These are phyloP conservation scores for Phytophthora vignae DNA, from an alignment of 352 stramenopile genomes.

Conservation along the genomic window DNA sequence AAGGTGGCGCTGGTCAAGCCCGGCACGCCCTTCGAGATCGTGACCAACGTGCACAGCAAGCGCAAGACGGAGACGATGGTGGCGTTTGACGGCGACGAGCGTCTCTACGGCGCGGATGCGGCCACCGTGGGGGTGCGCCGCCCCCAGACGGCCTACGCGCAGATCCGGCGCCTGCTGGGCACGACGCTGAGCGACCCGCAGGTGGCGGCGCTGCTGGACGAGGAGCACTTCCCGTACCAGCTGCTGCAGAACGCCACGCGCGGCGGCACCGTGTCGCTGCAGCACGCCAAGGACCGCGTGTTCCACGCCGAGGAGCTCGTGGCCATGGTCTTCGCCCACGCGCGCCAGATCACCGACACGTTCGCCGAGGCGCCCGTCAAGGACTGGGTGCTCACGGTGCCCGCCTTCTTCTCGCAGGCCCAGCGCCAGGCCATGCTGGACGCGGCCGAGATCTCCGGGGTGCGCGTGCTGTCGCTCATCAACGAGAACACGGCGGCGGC, in stretches of 20 bases:
- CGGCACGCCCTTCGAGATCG: constrained; percentile 96
- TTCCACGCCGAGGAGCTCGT: constrained; percentile 96
- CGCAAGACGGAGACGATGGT: constrained; percentile 97
- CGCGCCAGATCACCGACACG: constrained; percentile 80
- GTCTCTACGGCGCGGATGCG: constrained; percentile 96
- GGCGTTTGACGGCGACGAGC: constrained; percentile 91
- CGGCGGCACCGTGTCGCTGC: constrained; percentile 65
- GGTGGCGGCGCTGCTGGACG: constrained; percentile 60
- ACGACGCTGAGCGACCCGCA: constrained; percentile 80
- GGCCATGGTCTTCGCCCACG: constrained; percentile 96
- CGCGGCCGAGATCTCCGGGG: constrained; percentile 93
- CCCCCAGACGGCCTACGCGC: constrained; percentile 90
- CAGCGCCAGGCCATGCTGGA: constrained; percentile 95
- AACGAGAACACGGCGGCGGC: constrained; percentile 98
- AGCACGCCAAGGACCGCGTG: constrained; percentile 60
- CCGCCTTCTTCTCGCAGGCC: constrained; percentile 95
- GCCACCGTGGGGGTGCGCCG: constrained; percentile 92
- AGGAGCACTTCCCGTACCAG: constrained; percentile 83
- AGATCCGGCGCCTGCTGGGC: constrained; percentile 93
- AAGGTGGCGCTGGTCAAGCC: constrained; percentile 91
- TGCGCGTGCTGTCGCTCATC: constrained; percentile 97
- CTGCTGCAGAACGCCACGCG: constrained; percentile 86
- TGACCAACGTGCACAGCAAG: constrained; percentile 98
- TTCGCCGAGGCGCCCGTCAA: constrained; percentile 79
- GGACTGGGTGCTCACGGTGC: constrained; percentile 97